Evolutionary conservation across 345 rosid species (phyloP).

Genomic region (Syzygium grande): DNA sequence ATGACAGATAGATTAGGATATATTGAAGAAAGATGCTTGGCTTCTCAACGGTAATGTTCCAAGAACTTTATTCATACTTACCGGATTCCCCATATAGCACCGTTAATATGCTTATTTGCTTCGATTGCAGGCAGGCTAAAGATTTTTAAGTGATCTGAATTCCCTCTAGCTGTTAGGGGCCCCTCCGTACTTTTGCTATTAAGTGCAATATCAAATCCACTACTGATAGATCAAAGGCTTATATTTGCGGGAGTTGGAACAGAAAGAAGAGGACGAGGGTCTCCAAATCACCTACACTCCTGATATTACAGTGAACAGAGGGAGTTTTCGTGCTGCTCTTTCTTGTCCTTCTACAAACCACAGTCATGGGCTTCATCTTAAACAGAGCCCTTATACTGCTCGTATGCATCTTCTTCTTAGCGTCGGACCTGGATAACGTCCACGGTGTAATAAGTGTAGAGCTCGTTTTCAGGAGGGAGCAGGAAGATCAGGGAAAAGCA

Average conservation of each 20-base stretch:
- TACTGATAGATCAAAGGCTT: conserved; percentile 33
- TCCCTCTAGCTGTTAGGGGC: conserved; percentile 32
- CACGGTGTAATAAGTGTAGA: conserved; percentile 25
- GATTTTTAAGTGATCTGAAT: conserved; percentile 51
- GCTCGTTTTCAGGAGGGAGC: conserved; percentile 5
- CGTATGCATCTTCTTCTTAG: conserved; percentile 41
- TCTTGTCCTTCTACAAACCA: background rate
- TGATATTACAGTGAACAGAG: background rate
- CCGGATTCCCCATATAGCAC: conserved; percentile 67
- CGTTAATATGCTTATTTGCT: conserved; percentile 40
- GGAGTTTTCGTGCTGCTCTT: background rate
- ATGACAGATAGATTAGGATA: conserved; percentile 9
- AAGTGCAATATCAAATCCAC: background rate
- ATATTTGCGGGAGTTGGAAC: conserved; percentile 46
- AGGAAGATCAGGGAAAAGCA: conserved; percentile 13
- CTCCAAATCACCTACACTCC: background rate
- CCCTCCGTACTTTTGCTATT: conserved; percentile 17
- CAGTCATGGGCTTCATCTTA: conserved; percentile 33
- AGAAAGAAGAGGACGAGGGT: conserved; percentile 13
- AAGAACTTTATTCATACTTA: conserved; percentile 25
- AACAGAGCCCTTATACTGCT: conserved; percentile 39
- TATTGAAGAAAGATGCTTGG: conserved; percentile 53
- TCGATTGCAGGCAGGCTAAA: conserved; percentile 39
- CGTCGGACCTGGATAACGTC: conserved; percentile 27
- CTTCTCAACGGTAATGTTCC: conserved; percentile 56